Conservation (phyloP, 257 asterid genomes). For the Misopates orontium region DNA sequence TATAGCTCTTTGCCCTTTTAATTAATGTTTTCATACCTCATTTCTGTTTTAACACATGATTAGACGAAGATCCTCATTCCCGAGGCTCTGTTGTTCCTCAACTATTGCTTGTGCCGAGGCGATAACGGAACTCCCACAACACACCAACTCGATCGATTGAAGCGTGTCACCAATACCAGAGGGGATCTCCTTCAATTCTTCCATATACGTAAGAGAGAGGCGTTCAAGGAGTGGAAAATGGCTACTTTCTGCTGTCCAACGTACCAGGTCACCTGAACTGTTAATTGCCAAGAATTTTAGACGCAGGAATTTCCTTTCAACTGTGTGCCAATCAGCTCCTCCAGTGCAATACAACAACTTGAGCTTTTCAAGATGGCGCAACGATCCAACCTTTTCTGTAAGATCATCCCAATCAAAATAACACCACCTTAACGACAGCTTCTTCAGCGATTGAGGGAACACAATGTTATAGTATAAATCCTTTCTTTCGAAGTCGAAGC, state of each 20-base stretch:
- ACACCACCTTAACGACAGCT: slow-evolving; percentile 2
- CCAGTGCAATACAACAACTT: background rate
- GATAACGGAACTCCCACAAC: background rate
- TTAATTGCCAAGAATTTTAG: background rate
- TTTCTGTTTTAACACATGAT: background rate
- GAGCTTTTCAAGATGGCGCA: slow-evolving; percentile 25
- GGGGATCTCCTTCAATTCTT: background rate
- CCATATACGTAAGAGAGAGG: background rate
- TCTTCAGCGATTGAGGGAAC: slow-evolving; percentile 15
- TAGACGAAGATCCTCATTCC: slow-evolving; percentile 6
- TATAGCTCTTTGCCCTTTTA: too few relatives aligned
- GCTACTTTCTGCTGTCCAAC: background rate
- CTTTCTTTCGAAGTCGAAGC: background rate
- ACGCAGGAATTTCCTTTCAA: slow-evolving; percentile 5
- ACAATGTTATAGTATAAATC: background rate
- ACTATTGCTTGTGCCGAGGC: slow-evolving; percentile 7
- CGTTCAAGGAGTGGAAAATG: slow-evolving; percentile 4
- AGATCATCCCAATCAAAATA: slow-evolving; percentile 19
- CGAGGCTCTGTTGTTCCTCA: background rate
- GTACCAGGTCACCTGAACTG: background rate
- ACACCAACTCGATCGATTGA: background rate
- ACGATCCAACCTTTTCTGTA: slow-evolving; percentile 14
- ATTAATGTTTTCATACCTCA: too few relatives aligned
- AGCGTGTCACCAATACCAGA: slow-evolving; percentile 15
- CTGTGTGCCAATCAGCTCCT: slow-evolving; percentile 20